These are phyloP conservation scores for Calonectria henricotiae DNA, from an alignment of 2,329 filamentous ascomycete genomes.

Conservation along the genomic window DNA sequence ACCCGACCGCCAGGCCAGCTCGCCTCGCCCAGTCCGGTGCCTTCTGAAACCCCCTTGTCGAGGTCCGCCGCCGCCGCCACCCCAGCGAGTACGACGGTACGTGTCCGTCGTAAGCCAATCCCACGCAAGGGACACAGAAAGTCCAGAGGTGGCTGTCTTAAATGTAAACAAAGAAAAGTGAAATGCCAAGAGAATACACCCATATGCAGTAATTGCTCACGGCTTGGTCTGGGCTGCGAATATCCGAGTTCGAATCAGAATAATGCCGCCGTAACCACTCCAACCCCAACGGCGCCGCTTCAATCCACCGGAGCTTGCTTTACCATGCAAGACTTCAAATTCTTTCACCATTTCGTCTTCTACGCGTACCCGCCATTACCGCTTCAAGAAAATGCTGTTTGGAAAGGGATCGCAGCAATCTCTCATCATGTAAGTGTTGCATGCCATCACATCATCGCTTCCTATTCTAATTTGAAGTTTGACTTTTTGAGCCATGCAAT, in stretches of 20 bases:
- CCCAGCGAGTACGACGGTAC: neutral
- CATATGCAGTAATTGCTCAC: conserved; percentile 37
- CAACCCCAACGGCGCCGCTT: neutral
- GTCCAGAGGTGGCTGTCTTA: conserved; percentile 43
- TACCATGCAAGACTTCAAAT: conserved; percentile 63
- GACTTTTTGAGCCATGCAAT: conserved; percentile 60
- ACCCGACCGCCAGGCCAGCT: neutral
- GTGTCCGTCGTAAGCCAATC: conserved; percentile 25
- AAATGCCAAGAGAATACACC: conserved; percentile 44
- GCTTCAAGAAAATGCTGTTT: conserved; percentile 53
- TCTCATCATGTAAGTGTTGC: conserved; percentile 53
- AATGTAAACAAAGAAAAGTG: conserved; percentile 46
- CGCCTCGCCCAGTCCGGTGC: neutral
- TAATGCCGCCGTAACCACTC: neutral
- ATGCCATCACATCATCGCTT: neutral
- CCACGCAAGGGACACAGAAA: conserved; percentile 41
- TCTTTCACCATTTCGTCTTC: conserved; percentile 68
- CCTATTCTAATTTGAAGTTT: conserved; percentile 46
- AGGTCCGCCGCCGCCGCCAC: too few species aligned
- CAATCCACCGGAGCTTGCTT: conserved; percentile 50
- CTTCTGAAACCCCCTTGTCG: neutral
- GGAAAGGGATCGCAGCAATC: conserved; percentile 56
- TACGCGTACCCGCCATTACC: conserved; percentile 60
- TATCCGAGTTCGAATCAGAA: conserved; percentile 29
- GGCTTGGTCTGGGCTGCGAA: conserved; percentile 40